A percentile compares a stretch with the other conserved stretches of the same genome.
These are phyloP conservation scores for Auricularia heimuer DNA, from an alignment of 768 basidiomycete species.

Conservation along the genomic window DNA sequence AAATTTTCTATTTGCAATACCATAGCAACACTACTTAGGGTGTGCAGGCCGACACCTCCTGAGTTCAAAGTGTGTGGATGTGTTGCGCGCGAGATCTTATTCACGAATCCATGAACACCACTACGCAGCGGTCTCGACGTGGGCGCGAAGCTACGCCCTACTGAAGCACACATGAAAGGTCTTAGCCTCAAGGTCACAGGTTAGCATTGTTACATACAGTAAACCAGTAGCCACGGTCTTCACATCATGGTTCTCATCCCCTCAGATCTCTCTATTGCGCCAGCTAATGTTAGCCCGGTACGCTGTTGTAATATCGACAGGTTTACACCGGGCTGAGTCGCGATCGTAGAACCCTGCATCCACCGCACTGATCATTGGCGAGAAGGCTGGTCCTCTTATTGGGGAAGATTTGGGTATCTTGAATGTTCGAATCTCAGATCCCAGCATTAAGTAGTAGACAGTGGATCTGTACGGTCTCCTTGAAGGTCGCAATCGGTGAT, in stretches of 20 bases:
- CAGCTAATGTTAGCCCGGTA: slow-evolving; percentile 29
- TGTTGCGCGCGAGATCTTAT: too few species aligned
- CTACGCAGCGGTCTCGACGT: background rate
- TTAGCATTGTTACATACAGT: slow-evolving; percentile 9
- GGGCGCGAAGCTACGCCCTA: background rate
- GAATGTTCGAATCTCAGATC: too few species aligned
- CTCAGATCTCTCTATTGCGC: slow-evolving; percentile 30
- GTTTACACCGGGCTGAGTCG: background rate
- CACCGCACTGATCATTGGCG: slow-evolving; percentile 38
- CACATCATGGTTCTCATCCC: background rate
- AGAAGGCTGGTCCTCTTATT: slow-evolving; percentile 53
- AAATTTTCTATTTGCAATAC: too few species aligned
- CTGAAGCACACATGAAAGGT: background rate
- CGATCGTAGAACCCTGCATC: slow-evolving; percentile 31
- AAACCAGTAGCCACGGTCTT: background rate
- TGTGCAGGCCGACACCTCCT: too few species aligned
- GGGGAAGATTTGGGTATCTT: slow-evolving; percentile 38
- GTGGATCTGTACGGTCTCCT: too few species aligned
- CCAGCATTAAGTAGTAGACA: too few species aligned
- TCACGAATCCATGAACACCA: too few species aligned
- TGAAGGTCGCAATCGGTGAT: too few species aligned
- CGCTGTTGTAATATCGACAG: background rate
- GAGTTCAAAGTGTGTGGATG: too few species aligned
- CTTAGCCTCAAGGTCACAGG: slow-evolving; percentile 13
- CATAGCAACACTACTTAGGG: too few species aligned